Evolutionary conservation across 768 basidiomycete species (phyloP).

Genomic region (Lentinula detonsa): DNA sequence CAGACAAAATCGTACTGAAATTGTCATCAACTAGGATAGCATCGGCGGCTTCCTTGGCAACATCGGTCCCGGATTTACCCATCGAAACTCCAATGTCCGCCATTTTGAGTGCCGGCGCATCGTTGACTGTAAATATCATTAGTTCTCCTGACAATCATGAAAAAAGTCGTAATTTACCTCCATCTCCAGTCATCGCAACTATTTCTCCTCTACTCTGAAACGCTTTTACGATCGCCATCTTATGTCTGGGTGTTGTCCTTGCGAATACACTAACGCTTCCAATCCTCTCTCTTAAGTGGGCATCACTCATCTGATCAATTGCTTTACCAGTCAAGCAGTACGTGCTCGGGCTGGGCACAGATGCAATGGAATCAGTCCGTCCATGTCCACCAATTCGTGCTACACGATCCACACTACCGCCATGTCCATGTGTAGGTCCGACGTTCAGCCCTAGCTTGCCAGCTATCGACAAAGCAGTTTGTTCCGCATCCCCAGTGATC

Average conservation of each 20-base stretch:
- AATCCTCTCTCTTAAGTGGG: constrained; percentile 77
- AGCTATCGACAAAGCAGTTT: constrained; percentile 87
- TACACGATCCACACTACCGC: constrained; percentile 10
- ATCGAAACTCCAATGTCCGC: constrained; percentile 97
- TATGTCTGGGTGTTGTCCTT: constrained; percentile 92
- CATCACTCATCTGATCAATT: constrained; percentile 79
- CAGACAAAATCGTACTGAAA: constrained; percentile 90
- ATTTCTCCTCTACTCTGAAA: constrained; percentile 86
- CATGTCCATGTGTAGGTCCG: constrained; percentile 30
- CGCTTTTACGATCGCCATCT: constrained; percentile 95
- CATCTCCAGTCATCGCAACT: constrained; percentile 98
- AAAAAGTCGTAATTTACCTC: constrained; percentile 46
- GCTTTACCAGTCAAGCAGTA: constrained; percentile 73
- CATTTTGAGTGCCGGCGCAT: constrained; percentile 95
- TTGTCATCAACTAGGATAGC: constrained; percentile 97
- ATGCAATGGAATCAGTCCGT: not conserved
- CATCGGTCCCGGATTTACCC: constrained; percentile 98
- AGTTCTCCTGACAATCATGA: constrained; percentile 4
- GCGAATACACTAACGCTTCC: constrained; percentile 86
- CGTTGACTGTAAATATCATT: constrained; percentile 60
- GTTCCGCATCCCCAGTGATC: constrained; percentile 95
- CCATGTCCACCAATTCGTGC: constrained; percentile 8
- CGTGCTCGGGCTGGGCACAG: constrained; percentile 7
- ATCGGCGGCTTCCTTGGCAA: constrained; percentile 97
- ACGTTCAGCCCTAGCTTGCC: constrained; percentile 77